Evolutionary conservation across 2,329 filamentous ascomycete species (phyloP).

Genomic region (Xenoacremonium recifei): DNA sequence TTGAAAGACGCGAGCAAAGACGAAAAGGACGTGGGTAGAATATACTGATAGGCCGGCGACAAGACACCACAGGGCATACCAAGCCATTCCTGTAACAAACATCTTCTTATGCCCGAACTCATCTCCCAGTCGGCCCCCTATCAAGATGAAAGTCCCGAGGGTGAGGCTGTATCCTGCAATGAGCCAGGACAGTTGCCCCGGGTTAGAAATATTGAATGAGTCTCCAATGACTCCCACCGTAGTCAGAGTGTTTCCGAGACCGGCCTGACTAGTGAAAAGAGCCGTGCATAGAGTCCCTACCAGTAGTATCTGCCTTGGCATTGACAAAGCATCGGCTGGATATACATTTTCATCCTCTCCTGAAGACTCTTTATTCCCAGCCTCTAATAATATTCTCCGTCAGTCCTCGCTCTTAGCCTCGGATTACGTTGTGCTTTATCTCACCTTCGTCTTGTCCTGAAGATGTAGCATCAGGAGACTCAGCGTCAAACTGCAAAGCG

Average conservation of each 20-base stretch:
- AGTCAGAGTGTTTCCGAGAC: slow-evolving; percentile 3
- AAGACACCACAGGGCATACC: slow-evolving; percentile 54
- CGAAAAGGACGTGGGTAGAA: slow-evolving; percentile 43
- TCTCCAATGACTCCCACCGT: slow-evolving; percentile 4
- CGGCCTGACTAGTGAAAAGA: slow-evolving; percentile 7
- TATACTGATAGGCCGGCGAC: slow-evolving; percentile 42
- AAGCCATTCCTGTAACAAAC: slow-evolving; percentile 52
- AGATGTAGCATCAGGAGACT: too few relatives aligned
- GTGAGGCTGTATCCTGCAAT: slow-evolving; percentile 57
- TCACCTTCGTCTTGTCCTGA: too few relatives aligned
- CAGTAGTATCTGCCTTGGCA: slow-evolving; percentile 7
- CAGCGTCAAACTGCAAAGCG: too few relatives aligned
- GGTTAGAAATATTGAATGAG: slow-evolving; percentile 5
- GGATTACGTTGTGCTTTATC: too few relatives aligned
- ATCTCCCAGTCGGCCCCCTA: slow-evolving; percentile 56
- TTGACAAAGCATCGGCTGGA: slow-evolving; percentile 3
- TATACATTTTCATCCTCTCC: too few relatives aligned
- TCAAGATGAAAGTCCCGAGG: slow-evolving; percentile 56
- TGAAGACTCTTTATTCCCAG: too few relatives aligned
- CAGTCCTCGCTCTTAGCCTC: too few relatives aligned
- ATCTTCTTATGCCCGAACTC: slow-evolving; percentile 56
- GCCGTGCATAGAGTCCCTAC: slow-evolving; percentile 10
- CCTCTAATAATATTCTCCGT: too few relatives aligned
- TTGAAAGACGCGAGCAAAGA: slow-evolving; percentile 53
- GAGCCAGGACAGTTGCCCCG: slow-evolving; percentile 40